These are phyloP conservation scores for Clarireedia hainanense DNA, from an alignment of 2,329 filamentous ascomycete species.

Conservation along the genomic window DNA sequence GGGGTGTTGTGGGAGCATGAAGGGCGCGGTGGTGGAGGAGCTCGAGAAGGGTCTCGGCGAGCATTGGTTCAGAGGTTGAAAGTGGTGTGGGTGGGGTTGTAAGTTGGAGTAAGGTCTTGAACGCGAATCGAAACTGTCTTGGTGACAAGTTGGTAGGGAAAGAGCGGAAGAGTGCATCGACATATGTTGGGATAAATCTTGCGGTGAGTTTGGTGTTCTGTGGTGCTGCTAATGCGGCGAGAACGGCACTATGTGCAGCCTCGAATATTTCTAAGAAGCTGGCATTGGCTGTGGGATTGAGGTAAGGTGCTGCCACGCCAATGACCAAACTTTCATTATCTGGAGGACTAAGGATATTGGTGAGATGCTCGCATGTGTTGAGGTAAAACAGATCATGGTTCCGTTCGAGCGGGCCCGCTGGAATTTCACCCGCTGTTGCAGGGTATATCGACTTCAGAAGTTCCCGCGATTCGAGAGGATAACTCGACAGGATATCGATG, in stretches of 20 bases:
- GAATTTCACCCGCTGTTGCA: slow-evolving; percentile 42
- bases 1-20: slow-evolving; percentile 41
- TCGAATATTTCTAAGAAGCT: slow-evolving; percentile 60
- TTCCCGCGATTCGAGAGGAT: slow-evolving; percentile 49
- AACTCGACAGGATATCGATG: slow-evolving; percentile 59
- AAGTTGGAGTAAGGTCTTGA: slow-evolving; percentile 59
- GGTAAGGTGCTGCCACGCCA: slow-evolving; percentile 55
- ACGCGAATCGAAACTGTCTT: slow-evolving; percentile 62
- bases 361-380: slow-evolving; percentile 63
- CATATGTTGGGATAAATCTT: slow-evolving; percentile 59
- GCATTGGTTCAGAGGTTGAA: slow-evolving; percentile 51
- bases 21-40: slow-evolving; percentile 52
- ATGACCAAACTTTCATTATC: slow-evolving; percentile 55
- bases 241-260: slow-evolving; percentile 61
- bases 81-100: slow-evolving; percentile 57
- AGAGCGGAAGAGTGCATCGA: slow-evolving; percentile 57
- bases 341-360: slow-evolving; percentile 45
- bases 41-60: slow-evolving; percentile 58
- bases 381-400: slow-evolving; percentile 66
- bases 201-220: slow-evolving; percentile 53
- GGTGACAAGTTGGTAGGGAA: slow-evolving; percentile 59
- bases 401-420: slow-evolving; percentile 54
- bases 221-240: slow-evolving; percentile 61
- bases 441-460: slow-evolving; percentile 40
- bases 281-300: slow-evolving; percentile 35